Evolutionary conservation across 2,329 filamentous ascomycete species (phyloP), one percentile per base, ranked within the genome.

Genomic region (Botrytis fabae): DNA sequence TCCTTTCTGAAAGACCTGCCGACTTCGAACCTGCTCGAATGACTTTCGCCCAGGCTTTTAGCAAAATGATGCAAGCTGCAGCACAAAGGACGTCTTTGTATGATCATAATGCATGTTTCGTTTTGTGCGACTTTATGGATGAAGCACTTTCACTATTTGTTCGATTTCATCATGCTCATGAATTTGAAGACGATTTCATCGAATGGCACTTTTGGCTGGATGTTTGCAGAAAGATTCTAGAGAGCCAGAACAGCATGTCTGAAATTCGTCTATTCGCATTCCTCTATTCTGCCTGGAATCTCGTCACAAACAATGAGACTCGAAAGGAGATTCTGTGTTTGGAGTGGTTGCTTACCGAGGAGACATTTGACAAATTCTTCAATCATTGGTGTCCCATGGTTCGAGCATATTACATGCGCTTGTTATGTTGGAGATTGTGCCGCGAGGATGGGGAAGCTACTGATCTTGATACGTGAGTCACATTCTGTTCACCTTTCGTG

Each of bases 311-410:
- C 57, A 85, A 89, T 73, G 84, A 88, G 38, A 82, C 84, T 70
- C 84, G 90, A 72, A 92, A 91, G 78, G 83, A 85, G 54, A 83
- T 87, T 48, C 80, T 93, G 38, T 92, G 90, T 77, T 78, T 91
- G 38, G 85, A 87, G 18, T 90, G 92, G 79, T 81, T 93, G 42
- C 81, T 93, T 60, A 85, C 88, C 57, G 86, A 87, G 40, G 83
- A 86, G 9, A 85, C 89, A 48, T 93, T 93, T 79, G 87, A 90
- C 75, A 87, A 86, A 75, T 87, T 90, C 74, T 93, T 93, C 81
- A 91, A 88, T 76, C 91, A 93, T 78, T 93, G 91, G 91, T 93
- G 90, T 80, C 90, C 91, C 0, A 93, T 93, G 91, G 90, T 93
- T n/a, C 85, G 91, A 77, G 88, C 91, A 38, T 93, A 93, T 81